phyloP scores from a whole-genome alignment of 192 early-diverging fungal genomes.

The Backusella morwellensis region DNA sequence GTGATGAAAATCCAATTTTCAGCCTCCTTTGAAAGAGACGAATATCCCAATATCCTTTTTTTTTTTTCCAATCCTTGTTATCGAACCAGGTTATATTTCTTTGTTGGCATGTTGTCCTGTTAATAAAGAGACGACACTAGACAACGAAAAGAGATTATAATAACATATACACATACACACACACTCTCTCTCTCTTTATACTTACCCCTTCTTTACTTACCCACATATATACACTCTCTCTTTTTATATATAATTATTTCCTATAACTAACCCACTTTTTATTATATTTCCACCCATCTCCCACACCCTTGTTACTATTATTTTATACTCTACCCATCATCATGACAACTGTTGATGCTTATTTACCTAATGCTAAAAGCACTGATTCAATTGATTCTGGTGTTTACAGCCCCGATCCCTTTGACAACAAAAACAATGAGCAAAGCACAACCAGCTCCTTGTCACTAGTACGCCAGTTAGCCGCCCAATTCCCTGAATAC shows the following conservation, averaged over 20 bases:
- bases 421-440: conserved; percentile 8
- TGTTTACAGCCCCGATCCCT: conserved; percentile 10
- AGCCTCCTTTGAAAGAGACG: too few species aligned
- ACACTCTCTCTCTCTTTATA: not conserved
- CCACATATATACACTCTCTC: too few species aligned
- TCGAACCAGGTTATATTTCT: not conserved
- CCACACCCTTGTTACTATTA: not conserved
- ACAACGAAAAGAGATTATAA: not conserved
- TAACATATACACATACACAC: not conserved
- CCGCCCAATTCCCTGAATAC: conserved; percentile 34
- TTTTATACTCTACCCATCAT: not conserved
- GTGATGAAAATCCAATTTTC: too few species aligned
- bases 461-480: conserved; percentile 24
- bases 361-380: conserved; percentile 7
- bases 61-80: not conserved
- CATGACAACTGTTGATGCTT: not conserved
- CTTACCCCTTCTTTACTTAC: not conserved
- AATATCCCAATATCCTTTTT: not conserved
- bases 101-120: not conserved
- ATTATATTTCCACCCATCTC: not conserved
- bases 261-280: too few species aligned
- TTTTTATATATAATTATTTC: too few species aligned
- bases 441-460: conserved; percentile 17
- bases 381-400: conserved; percentile 15
- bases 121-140: not conserved